These are phyloP conservation scores for Amphicarpaea edgeworthii DNA, from an alignment of 306 rosid species.

Conservation along the genomic window DNA sequence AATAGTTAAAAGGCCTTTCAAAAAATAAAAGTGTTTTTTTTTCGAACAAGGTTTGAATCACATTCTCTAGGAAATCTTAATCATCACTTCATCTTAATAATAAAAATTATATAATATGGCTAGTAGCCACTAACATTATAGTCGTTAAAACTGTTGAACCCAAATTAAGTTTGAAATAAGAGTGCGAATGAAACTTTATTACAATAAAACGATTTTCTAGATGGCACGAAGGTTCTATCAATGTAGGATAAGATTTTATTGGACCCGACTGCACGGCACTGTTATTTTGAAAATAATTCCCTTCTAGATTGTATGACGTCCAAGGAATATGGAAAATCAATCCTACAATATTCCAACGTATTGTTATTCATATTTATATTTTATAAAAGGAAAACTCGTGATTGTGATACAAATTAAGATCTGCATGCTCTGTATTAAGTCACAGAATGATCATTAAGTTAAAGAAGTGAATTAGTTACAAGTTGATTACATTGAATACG, in stretches of 20 bases:
- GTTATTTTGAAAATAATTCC: constrained; percentile 21
- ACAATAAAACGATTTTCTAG: constrained; percentile 1
- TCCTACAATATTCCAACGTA: not conserved
- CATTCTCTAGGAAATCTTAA: too few relatives aligned
- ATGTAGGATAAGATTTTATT: not conserved
- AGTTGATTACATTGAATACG: not conserved
- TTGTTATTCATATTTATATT: not conserved
- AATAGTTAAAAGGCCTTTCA: too few relatives aligned
- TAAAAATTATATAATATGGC: too few relatives aligned
- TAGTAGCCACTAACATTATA: too few relatives aligned
- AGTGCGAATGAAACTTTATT: too few relatives aligned
- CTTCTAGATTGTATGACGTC: constrained; percentile 44
- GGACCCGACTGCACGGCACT: constrained; percentile 38
- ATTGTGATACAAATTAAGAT: not conserved
- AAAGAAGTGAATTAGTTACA: not conserved
- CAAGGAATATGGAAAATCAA: not conserved
- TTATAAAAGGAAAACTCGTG: constrained; percentile 4
- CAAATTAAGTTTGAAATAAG: too few relatives aligned
- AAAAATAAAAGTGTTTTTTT: too few relatives aligned
- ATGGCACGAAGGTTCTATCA: not conserved
- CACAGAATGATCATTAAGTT: not conserved
- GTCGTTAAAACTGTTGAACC: too few relatives aligned
- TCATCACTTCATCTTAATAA: too few relatives aligned
- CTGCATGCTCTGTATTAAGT: not conserved
- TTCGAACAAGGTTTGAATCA: too few relatives aligned